A percentile compares a stretch with the other conserved stretches of the same genome.
These are phyloP conservation scores for Yamadazyma sp. DNA, from an alignment of 805 yeast species.

Conservation along the genomic window DNA sequence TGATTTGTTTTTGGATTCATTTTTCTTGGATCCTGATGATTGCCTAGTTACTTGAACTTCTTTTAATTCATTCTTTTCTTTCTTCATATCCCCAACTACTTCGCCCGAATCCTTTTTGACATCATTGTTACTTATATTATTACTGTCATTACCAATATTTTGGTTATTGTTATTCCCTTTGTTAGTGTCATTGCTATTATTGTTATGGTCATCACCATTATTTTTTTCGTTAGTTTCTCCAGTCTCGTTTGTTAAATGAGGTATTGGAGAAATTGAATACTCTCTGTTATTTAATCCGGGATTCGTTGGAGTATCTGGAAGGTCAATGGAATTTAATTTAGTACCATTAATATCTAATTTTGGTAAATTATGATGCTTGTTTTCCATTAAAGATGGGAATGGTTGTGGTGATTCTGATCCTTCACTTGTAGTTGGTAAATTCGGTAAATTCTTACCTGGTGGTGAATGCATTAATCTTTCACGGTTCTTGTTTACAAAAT, in stretches of 20 bases:
- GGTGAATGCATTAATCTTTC: constrained; percentile 10
- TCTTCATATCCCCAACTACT: neutral
- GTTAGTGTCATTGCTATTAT: neutral
- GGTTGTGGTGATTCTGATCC: constrained; percentile 2
- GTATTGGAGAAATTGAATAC: neutral
- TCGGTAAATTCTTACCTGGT: constrained; percentile 8
- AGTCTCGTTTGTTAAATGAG: neutral
- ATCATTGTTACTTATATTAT: constrained; percentile 7
- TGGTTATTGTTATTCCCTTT: neutral
- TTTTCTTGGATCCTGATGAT: constrained; percentile 12
- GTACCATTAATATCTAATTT: constrained; percentile 5
- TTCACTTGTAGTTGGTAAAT: constrained; percentile 4
- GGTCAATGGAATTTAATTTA: constrained; percentile 4
- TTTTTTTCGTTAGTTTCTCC: too few relatives aligned
- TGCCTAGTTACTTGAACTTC: constrained; percentile 6
- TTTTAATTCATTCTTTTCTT: neutral
- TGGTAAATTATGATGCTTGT: constrained; percentile 3
- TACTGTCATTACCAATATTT: neutral
- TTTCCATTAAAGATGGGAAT: constrained; percentile 4
- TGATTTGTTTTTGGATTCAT: constrained; percentile 16
- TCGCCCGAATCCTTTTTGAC: neutral
- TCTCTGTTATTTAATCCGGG: neutral
- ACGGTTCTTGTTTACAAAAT: constrained; percentile 9
- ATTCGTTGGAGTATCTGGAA: constrained; percentile 5
- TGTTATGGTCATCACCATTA: neutral